These are phyloP conservation scores for Colletotrichum noveboracense DNA, from an alignment of 2,329 filamentous ascomycete species.

Conservation along the genomic window DNA sequence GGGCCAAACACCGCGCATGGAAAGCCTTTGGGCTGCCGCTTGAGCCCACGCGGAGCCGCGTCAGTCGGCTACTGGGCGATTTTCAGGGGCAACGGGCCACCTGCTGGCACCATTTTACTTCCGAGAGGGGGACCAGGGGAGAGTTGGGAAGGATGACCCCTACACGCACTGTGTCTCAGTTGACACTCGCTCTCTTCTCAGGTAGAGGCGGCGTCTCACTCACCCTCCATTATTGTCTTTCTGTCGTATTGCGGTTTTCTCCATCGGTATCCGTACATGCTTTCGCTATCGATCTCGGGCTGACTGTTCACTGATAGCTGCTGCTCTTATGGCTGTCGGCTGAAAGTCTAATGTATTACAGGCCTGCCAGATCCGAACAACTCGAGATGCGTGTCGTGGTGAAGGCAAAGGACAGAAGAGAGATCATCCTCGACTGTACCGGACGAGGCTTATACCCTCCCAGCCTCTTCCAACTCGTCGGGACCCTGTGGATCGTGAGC, in stretches of 20 bases:
- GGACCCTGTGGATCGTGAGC: background rate
- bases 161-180: background rate
- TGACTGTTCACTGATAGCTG: background rate
- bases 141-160: background rate
- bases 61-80: background rate
- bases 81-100: background rate
- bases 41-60: background rate
- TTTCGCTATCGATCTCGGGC: background rate
- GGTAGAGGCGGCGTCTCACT: background rate
- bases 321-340: background rate
- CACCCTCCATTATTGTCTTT: background rate
- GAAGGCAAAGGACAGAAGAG: fast-evolving
- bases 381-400: background rate
- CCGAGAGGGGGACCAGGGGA: background rate
- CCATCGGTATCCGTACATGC: background rate
- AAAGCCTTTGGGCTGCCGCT: background rate
- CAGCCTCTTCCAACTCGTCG: background rate
- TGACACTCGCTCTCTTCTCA: background rate
- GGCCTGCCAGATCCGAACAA: background rate
- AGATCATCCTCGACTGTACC: background rate
- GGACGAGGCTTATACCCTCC: background rate
- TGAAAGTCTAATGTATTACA: background rate
- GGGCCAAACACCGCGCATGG: background rate
- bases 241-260: background rate
- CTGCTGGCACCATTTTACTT: background rate